Base-by-base conservation (phyloP, 345 rosid genomes). In the Heritiera fomes region DNA sequence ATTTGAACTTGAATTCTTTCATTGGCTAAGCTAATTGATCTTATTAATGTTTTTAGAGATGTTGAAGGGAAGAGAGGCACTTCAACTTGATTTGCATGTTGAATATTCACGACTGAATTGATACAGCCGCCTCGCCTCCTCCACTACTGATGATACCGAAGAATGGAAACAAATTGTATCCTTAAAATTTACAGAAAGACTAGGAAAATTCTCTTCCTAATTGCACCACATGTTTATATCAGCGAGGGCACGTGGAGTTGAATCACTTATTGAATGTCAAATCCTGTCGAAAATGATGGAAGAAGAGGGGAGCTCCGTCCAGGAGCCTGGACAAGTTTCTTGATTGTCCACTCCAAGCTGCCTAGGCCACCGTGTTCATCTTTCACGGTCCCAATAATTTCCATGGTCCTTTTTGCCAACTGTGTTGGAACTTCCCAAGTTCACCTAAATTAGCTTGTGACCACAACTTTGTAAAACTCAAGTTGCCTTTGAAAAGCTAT, bases 271-370 rank as follows among this genome's bases (percentile, higher is more conserved):
- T 6, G 3, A 34, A 66, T 0, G 6, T 5, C 12, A 7, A 18
- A 18, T n/a, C 61, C 46, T 14, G 14, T 7, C 46, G 77, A 75
- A 75, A 75, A 59, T 14, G 77, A 75, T 75, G 77, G 52, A 59
- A 20, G 41, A 20, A 75, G 5, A 45, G 0, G 23, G 8, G 43
- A 75, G 20, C 68, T 75, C 77, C 43, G 67, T 61, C 55, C 68
- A 60, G 53, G 41, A 20, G 17, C 38, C 41, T 20, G 52, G 28
- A 23, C 28, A 23, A 23, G 28, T 23, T 23, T 23, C 28, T 23
- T 23, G 28, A 23, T 23, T 23, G 28, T 23, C 28, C 28, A 23
- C 28, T 23, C 28, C 61, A 73, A 2, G 11, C 38, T 50, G 75
- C 60, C 38, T n/a, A 7, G 12, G 13, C 41, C 6, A 71, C 40